Conservation (phyloP, 176 grass and related monocot genomes). For the Paspalum notatum region DNA sequence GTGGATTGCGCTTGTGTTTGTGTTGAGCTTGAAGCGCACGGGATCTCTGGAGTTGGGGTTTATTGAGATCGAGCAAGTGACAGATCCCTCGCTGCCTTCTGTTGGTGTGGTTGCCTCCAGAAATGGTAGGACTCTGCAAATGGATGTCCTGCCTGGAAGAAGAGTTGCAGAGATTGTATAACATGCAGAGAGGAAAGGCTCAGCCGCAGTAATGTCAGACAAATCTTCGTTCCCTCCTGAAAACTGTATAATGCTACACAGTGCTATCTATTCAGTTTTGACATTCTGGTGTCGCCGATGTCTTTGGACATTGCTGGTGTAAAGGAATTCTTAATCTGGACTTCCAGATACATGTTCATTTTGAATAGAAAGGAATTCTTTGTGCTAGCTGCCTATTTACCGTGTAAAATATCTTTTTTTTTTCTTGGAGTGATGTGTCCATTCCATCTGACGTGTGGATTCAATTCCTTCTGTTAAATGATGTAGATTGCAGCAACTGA, state of each 20-base stretch:
- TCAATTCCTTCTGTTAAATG: not conserved
- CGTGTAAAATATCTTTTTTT: no score
- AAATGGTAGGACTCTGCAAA: slow-evolving; percentile 57
- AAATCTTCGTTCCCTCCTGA: slow-evolving; percentile 18
- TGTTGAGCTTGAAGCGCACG: slow-evolving; percentile 83
- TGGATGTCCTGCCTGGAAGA: slow-evolving; percentile 61
- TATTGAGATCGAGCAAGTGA: slow-evolving; percentile 82
- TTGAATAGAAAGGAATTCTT: slow-evolving; percentile 1
- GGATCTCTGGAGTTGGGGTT: slow-evolving; percentile 70
- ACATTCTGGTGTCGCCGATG: not conserved
- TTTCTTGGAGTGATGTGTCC: not conserved
- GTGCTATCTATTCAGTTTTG: slow-evolving; percentile 30
- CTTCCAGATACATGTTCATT: slow-evolving; percentile 39
- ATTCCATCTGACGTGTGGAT: not conserved
- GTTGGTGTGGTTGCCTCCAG: slow-evolving; percentile 58
- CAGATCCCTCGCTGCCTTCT: slow-evolving; percentile 58
- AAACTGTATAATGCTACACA: slow-evolving; percentile 30
- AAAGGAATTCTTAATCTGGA: slow-evolving; percentile 35
- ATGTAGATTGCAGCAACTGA: not conserved
- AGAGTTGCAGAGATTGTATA: slow-evolving; percentile 69
- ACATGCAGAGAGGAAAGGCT: slow-evolving; percentile 16
- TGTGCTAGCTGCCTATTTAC: not conserved
- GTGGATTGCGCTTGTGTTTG: slow-evolving; percentile 79
- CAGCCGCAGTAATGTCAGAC: not conserved
- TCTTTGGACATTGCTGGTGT: slow-evolving; percentile 2